phyloP scores from a whole-genome alignment of 1,284 basidiomycete genomes.

The Cutaneotrichosporon sp. region DNA sequence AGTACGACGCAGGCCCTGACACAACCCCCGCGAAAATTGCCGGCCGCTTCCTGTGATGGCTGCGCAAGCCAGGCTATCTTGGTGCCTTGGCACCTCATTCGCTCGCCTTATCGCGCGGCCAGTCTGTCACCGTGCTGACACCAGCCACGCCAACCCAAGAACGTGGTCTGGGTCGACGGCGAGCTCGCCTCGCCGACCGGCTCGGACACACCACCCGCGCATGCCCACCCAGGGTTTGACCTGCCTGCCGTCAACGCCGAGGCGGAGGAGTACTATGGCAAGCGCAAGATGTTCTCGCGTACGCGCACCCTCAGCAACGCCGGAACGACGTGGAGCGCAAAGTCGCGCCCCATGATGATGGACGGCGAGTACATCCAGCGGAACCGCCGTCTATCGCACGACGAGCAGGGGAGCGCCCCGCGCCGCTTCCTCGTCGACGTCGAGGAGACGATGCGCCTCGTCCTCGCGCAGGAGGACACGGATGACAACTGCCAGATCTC shows the following conservation, averaged over 20 bases:
- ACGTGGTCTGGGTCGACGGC: constrained; percentile 49
- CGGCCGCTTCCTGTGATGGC: not conserved
- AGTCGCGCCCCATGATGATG: constrained; percentile 63
- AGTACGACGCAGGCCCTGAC: too few relatives aligned
- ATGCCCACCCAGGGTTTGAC: constrained; percentile 11
- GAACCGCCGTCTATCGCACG: constrained; percentile 76
- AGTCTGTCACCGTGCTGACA: constrained; percentile 1
- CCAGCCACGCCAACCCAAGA: constrained; percentile 45
- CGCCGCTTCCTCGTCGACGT: constrained; percentile 95
- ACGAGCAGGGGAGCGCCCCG: constrained; percentile 56
- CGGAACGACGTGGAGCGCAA: constrained; percentile 64
- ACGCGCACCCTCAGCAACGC: constrained; percentile 80
- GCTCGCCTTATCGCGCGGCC: not conserved
- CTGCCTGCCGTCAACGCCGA: constrained; percentile 63
- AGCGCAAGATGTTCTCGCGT: constrained; percentile 70
- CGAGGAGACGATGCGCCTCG: constrained; percentile 95
- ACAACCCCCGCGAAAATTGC: too few relatives aligned
- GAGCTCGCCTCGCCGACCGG: constrained; percentile 25
- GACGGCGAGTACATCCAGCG: constrained; percentile 71
- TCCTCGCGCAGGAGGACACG: constrained; percentile 97
- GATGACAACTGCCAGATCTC: constrained; percentile 91
- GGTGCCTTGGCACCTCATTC: not conserved
- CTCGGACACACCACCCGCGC: constrained; percentile 33
- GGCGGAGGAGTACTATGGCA: constrained; percentile 78
- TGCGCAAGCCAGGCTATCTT: not conserved